Conservation (phyloP, 768 basidiomycete species). For the Collybia mongolica region DNA sequence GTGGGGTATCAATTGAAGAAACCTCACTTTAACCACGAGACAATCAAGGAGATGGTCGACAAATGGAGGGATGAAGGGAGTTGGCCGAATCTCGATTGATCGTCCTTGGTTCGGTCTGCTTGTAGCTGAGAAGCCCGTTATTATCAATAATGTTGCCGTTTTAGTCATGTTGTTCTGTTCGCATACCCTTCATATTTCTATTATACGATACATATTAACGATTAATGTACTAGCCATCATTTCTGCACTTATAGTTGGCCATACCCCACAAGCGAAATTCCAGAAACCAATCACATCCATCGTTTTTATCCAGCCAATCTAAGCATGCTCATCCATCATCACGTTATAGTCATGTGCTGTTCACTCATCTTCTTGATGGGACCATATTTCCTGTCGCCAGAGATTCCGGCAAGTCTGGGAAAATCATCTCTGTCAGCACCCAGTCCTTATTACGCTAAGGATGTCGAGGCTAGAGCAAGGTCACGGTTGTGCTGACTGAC, state of each 20-base stretch:
- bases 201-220: not conserved
- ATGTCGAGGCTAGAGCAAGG: too few relatives aligned
- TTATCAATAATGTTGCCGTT: not conserved
- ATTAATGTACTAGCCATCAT: constrained; percentile 3
- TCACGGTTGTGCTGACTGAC: too few relatives aligned
- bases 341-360: too few relatives aligned
- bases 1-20: constrained; percentile 64
- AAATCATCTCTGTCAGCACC: too few relatives aligned
- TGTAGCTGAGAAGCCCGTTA: not conserved
- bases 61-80: constrained; percentile 77
- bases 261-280: not conserved
- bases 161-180: constrained; percentile 8
- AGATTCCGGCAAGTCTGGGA: not conserved
- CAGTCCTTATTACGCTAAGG: too few relatives aligned
- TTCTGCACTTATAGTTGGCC: not conserved
- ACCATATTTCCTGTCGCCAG: not conserved
- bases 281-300: not conserved
- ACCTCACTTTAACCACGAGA: constrained; percentile 61
- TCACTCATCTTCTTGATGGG: not conserved
- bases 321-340: not conserved
- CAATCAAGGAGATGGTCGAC: constrained; percentile 68
- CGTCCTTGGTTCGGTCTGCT: not conserved
- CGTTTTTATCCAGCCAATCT: too few relatives aligned
- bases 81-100: constrained; percentile 43
- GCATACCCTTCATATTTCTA: constrained; percentile 4